Evolutionary conservation across 176 grass and related monocot species (phyloP).

Genomic region (Cenchrus purpureus): DNA sequence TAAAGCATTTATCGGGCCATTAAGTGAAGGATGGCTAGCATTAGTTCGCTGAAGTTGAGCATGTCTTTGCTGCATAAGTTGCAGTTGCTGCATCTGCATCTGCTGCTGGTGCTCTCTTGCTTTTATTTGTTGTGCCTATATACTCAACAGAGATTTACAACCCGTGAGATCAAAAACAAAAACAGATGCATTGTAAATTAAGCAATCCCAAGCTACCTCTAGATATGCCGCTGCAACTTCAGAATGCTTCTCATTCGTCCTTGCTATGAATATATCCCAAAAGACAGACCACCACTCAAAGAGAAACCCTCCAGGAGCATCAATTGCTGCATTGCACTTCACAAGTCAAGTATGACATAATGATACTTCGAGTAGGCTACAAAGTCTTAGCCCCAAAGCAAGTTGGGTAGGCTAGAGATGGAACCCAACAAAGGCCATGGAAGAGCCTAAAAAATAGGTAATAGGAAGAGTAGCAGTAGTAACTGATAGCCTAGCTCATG

Average conservation of each 20-base stretch:
- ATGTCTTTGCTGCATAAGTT: conserved; percentile 90
- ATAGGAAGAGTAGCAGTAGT: too few species aligned
- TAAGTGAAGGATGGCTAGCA: conserved; percentile 67
- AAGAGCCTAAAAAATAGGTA: not conserved
- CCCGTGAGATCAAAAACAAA: conserved; percentile 8
- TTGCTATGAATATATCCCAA: conserved; percentile 99
- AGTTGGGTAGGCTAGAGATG: not conserved
- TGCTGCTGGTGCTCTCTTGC: conserved; percentile 95
- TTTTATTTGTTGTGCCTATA: conserved; percentile 84
- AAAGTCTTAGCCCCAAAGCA: not conserved
- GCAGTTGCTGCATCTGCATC: conserved; percentile 93
- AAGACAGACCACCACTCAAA: conserved; percentile 99
- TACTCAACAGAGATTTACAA: conserved; percentile 26
- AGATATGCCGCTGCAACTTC: conserved; percentile 93
- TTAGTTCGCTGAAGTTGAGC: conserved; percentile 85
- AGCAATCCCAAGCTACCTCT: conserved; percentile 55
- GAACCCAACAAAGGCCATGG: not conserved
- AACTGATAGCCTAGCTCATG: not conserved
- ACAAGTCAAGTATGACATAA: conserved; percentile 30
- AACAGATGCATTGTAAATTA: conserved; percentile 21
- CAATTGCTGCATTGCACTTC: conserved; percentile 69
- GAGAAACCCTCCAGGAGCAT: conserved; percentile 98
- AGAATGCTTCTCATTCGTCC: conserved; percentile 97
- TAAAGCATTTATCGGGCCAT: conserved; percentile 66
- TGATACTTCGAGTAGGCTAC: not conserved